Evolutionary conservation across 2,329 filamentous ascomycete genomes (phyloP), one percentile per base, ranked within the genome.

Genomic region (Hypomyces perniciosus): DNA sequence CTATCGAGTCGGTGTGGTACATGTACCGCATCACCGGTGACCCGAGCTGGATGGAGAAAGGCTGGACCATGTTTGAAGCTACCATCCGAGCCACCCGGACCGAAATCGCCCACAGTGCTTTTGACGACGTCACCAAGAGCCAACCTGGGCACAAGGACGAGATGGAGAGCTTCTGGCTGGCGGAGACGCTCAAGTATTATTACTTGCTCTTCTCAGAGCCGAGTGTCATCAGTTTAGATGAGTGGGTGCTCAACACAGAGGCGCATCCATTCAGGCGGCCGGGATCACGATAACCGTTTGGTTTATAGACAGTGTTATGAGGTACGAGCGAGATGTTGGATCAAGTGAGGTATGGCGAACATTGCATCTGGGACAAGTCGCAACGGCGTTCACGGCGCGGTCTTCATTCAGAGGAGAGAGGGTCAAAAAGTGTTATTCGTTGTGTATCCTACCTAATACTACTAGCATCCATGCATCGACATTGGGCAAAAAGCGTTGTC

Each of bases 171-270:
- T 95, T 95, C 68, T 96, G 90, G 88, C 75, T 90, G 54, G 87
- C 87, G 4, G 90, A 96, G 75, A 96, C 90, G 38, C 73, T 96
- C 59, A 96, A 95, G 74, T 95, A 95, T 64, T 95, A 93, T 58
- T 96, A 90, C 65, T 68, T 96, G 51, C 75, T 95, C 45, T 96
- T 88, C 65, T 82, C 82, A 26, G 68, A 83, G 50, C 84, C 86
- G 0, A 73, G 77, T 46, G 69, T 85, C n/a, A 70, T 86, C 38
- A 85, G 78, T 61, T 68, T 88, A 50, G 84, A 88, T 64, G 81
- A 85, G 47, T 86, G 79, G 76, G 82, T 86, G 43, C 69, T 86
- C 54, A 83, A 83, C 61, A 83, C 80, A 0, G 80, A 83, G 67
- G 80, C 80, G 26, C 80, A 83, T 61, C 79, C 80, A 1, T 77